Evolutionary conservation across 164 flowering plant species (phyloP), one percentile per base, ranked within the genome.

Genomic region (Saururus chinensis): DNA sequence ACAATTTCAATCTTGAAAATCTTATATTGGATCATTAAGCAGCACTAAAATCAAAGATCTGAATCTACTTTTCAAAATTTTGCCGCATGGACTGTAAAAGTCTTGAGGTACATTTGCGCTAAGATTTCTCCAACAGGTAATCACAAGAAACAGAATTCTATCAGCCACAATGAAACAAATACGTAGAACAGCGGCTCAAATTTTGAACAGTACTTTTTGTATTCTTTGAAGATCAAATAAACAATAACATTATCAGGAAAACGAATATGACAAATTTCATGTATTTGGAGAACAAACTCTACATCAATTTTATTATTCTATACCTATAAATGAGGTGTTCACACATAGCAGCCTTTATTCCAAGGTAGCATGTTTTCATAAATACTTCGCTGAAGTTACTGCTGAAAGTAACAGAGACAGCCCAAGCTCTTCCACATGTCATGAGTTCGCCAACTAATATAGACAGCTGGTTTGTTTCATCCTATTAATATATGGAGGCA

Each of bases 351-450:
- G 73, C 74, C 22, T 60, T 61, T 54, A 70, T 52, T 63, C 68
- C 56, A 21, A 77, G 74, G 65, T 82, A 74, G 76, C 80, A 83
- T 58, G 64, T 63, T 61, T 60, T 73, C 59, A 79, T 66, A 21
- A 90, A 52, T 59, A 87, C 93, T 64, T 87, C 86, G 59, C 75
- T 76, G 56, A 81, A 49, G 9, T 76, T 22, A 71, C 81, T 65
- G 71, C 78, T 81, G 51, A 70, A 67, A 19, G 87, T 65, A 60
- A 90, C 88, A 60, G 86, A 85, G 65, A 90, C 70, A 23, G 89
- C 80, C 97, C 96, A 93, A 30, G 97, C 96, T 69, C 80, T 77
- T 78, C 95, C 96, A 69, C 73, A 21, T 9, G 85, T 83, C 53
- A 93, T 71, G 61, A 93, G 85, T 57, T 40, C 66, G 20, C 37